Base-by-base conservation (phyloP, 2,329 filamentous ascomycete species). In the Sporothrix variecibatus region DNA sequence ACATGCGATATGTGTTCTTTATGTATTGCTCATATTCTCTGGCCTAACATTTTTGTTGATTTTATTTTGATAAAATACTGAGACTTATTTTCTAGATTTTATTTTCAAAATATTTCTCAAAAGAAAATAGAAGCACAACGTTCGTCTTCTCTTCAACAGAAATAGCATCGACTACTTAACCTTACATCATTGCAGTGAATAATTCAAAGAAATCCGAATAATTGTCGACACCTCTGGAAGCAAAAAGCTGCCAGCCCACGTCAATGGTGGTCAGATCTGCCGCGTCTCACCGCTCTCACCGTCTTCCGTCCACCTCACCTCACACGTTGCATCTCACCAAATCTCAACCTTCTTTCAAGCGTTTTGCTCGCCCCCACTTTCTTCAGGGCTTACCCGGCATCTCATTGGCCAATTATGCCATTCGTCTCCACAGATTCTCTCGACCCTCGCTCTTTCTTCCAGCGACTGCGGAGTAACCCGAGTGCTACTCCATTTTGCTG, bases 381-480 rank as follows among this genome's bases (percentile, higher is more conserved):
- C 51, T 46, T 76, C 75, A 76, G 75, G 75, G 75, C 74, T 74
- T 56, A 31, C 43, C 31, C 46, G 28, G 38, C 43, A 11, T n/a
- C 0, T 62, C 28, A 75, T 76, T 76, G 74, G 74, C 71, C 74
- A 76, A 75, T 74, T 38, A 23, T 15, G 23, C 65, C 20, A 2
- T 23, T 23, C 34, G 15, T 72, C 28, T 5, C 23, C 72, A 40
- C 5, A 43, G 2, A 43, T 40, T 68, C 53, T 23, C 8, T 62
- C 23, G 23, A n/a, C 38, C 58, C 31, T 65, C 17, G 28, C 56
- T 38, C 9, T 64, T 65, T 65, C 49, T 49, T 58, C 60, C 68
- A 49, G 31, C 11, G 51, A 38, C 49, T 56, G 67, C 49, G 67
- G 67, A 56, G 49, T 56, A 70, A 70, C 43, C 64, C 46, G 65